phyloP scores from a whole-genome alignment of 1,139 yeast species.

The Meyerozyma elateridarum region DNA sequence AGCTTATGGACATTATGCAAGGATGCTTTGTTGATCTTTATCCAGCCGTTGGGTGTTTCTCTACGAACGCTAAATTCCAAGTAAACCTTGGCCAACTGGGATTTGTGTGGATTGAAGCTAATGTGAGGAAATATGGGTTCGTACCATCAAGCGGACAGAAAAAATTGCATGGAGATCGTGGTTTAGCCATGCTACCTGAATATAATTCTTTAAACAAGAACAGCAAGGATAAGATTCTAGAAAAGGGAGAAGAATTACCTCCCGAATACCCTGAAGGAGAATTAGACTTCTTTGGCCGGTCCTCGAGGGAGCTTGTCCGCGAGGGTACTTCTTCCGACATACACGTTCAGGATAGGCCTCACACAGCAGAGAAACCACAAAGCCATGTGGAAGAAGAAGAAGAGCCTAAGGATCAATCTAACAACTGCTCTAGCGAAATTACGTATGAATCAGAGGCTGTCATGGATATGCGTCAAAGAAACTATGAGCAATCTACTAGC shows the following conservation, averaged over 20 bases:
- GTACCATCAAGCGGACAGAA: constrained; percentile 49
- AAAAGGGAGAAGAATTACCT: constrained; percentile 70
- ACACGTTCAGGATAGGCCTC: too few relatives aligned
- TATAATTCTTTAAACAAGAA: constrained; percentile 23
- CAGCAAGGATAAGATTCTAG: constrained; percentile 47
- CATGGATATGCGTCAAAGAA: constrained; percentile 35
- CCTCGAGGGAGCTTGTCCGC: constrained; percentile 24
- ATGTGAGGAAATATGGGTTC: constrained; percentile 88
- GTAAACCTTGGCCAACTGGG: constrained; percentile 91
- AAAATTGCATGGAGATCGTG: constrained; percentile 38
- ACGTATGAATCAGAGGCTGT: constrained; percentile 38
- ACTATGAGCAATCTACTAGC: constrained; percentile 24
- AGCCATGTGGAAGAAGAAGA: constrained; percentile 13
- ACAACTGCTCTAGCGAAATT: constrained; percentile 20
- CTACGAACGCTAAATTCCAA: constrained; percentile 66
- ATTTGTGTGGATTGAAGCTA: constrained; percentile 91
- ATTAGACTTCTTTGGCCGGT: constrained; percentile 58
- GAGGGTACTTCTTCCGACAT: constrained; percentile 12
- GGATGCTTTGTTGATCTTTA: constrained; percentile 76
- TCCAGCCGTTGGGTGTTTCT: constrained; percentile 84
- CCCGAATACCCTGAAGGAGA: constrained; percentile 64
- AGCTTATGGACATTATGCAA: constrained; percentile 75
- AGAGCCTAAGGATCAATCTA: constrained; percentile 14
- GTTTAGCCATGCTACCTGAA: constrained; percentile 41
- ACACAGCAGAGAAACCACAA: too few relatives aligned